Evolutionary conservation across 768 basidiomycete genomes (phyloP), one percentile per base, ranked within the genome.

Genomic region (Artomyces pyxidatus): DNA sequence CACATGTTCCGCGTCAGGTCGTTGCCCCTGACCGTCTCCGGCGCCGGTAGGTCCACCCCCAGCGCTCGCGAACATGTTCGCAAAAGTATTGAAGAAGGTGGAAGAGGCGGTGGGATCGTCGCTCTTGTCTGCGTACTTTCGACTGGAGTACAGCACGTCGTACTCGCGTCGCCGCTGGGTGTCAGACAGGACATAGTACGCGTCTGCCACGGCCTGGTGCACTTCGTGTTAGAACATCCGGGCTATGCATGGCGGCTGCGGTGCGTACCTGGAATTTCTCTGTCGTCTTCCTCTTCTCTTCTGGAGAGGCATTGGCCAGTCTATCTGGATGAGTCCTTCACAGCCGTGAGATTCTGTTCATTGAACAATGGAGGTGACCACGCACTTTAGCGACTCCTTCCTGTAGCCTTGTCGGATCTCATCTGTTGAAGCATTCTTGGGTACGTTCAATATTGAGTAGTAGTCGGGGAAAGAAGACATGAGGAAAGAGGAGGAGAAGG

Each of bases 141-240:
- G 77, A 7, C 79, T 74, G n/a, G 69, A 65, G 60, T 85, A 85
- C 0, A 89, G 65, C 0, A 55, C 55, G 55, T 90, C 88, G 55
- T 90, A 90, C 65, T 90, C 86, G 59, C 65, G 71, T 50, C 84
- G 77, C 49, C 86, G 74, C 37, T 74, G 72, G 4, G 81, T 66
- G 65, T 96, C 90, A 3, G 88, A 91, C 30, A 97, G 78, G 23
- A 94, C 87, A 63, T 89, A 96, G 68, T 95, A 95, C 16, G 92
- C 92, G 65, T 96, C 93, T 46, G 93, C 91, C 54, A 96, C 83
- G 7, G 85, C 81, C 85, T 86, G 61, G 46, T 56, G 14, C 1
- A 42, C n/a, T 42, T 25, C 14, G 32, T 27, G 16, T n/a, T n/a
- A n/a, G n/a, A n/a, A n/a, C n/a, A n/a, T n/a, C n/a, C n/a, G n/a